Percentiles rank a stretch among this genome's conserved stretches.
These are phyloP conservation scores for Mucor ambiguus DNA, from an alignment of 371 early-diverging fungal species.

Conservation along the genomic window DNA sequence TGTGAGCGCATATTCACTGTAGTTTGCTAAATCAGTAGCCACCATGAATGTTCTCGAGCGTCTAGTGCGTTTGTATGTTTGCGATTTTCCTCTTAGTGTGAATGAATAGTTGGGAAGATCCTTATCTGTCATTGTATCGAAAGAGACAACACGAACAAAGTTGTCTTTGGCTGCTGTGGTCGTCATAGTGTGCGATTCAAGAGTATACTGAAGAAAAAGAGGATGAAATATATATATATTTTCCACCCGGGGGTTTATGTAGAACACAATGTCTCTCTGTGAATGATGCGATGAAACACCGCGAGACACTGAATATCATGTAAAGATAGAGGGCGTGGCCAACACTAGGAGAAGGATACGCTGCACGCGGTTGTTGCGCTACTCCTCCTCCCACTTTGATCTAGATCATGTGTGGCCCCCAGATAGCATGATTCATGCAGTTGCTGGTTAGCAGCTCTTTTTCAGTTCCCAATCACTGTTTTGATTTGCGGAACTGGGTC, in stretches of 20 bases:
- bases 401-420: neutral
- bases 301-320: slow-evolving; percentile 6
- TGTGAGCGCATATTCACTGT: slow-evolving; percentile 63
- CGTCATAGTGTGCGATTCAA: neutral
- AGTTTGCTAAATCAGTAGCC: slow-evolving; percentile 60
- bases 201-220: slow-evolving; percentile 4
- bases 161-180: slow-evolving; percentile 2
- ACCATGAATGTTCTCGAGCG: slow-evolving; percentile 60
- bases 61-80: slow-evolving; percentile 49
- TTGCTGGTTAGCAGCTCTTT: neutral
- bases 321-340: too few relatives aligned
- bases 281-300: slow-evolving; percentile 4
- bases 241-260: slow-evolving; percentile 9
- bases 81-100: slow-evolving; percentile 59
- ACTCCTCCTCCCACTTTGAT: neutral
- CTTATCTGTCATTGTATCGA: slow-evolving; percentile 60
- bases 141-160: slow-evolving; percentile 60
- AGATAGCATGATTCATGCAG: neutral
- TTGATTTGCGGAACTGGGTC: neutral
- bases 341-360: too few relatives aligned
- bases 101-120: slow-evolving; percentile 59
- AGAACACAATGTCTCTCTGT: neutral
- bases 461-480: neutral
- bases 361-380: too few relatives aligned
- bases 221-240: neutral